phyloP scores from a whole-genome alignment of 805 yeast species.

The Yarrowia deformans region DNA sequence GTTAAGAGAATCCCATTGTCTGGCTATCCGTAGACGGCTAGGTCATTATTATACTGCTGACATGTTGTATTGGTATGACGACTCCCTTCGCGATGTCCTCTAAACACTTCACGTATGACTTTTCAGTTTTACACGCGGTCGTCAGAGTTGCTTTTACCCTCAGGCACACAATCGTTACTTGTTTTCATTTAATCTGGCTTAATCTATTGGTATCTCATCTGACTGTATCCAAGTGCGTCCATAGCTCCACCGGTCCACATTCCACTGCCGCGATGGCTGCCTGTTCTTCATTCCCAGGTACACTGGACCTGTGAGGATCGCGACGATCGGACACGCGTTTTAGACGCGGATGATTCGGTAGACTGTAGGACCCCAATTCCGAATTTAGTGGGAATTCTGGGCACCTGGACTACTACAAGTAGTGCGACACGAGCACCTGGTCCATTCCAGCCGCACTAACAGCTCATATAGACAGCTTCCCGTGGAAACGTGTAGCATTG shows the following conservation, averaged over 20 bases:
- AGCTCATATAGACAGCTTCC: not conserved
- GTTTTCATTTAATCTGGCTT: slow-evolving; percentile 1
- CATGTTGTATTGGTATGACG: not conserved
- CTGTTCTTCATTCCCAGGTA: slow-evolving; percentile 6
- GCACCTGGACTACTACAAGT: not conserved
- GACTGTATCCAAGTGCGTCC: not conserved
- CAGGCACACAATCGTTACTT: not conserved
- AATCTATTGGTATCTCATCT: not conserved
- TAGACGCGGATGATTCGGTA: not conserved
- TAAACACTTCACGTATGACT: too few species aligned
- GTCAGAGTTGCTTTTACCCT: too few species aligned
- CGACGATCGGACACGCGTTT: slow-evolving; percentile 25
- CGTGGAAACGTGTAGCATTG: not conserved
- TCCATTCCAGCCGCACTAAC: not conserved
- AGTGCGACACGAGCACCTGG: too few species aligned
- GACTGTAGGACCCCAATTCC: not conserved
- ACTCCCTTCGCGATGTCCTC: too few species aligned
- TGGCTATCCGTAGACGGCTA: slow-evolving; percentile 10
- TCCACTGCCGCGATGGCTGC: slow-evolving; percentile 6
- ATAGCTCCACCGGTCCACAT: slow-evolving; percentile 5
- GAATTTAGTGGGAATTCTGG: not conserved
- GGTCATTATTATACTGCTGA: slow-evolving; percentile 2
- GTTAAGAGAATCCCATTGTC: slow-evolving; percentile 10
- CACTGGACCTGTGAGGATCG: not conserved
- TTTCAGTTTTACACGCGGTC: too few species aligned